phyloP scores from a whole-genome alignment of 2,329 filamentous ascomycete species.

The Penicillium griseofulvum region DNA sequence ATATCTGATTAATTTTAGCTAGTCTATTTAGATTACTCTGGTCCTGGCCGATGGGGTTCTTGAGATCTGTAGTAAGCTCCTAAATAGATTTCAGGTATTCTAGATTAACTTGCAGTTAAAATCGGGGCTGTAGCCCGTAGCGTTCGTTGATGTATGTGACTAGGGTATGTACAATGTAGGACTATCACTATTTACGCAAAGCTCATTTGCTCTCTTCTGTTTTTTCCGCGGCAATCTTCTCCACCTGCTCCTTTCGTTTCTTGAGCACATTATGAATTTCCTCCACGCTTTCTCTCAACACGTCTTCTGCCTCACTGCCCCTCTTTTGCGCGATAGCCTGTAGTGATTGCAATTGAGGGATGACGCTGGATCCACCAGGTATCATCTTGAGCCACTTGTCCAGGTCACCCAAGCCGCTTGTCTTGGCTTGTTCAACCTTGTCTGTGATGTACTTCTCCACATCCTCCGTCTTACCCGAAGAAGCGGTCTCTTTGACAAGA shows the following conservation, averaged over 20 bases:
- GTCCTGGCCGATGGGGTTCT: too few species aligned
- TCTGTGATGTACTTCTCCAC: conserved; percentile 62
- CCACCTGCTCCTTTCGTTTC: conserved; percentile 21
- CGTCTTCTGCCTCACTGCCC: conserved; percentile 64
- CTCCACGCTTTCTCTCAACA: conserved; percentile 64
- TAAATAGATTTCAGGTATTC: too few species aligned
- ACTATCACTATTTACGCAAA: too few species aligned
- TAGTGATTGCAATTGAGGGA: conserved; percentile 65
- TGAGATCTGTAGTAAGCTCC: too few species aligned
- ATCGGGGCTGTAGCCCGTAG: too few species aligned
- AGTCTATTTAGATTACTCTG: too few species aligned
- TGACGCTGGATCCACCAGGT: conserved; percentile 62
- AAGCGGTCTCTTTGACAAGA: conserved; percentile 59
- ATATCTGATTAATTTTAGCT: too few species aligned
- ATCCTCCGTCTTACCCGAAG: conserved; percentile 59
- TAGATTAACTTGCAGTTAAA: too few species aligned
- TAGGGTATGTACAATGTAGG: too few species aligned
- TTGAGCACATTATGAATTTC: conserved; percentile 21
- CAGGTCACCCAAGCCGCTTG: conserved; percentile 50
- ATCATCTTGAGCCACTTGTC: conserved; percentile 66
- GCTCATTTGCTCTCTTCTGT: too few species aligned
- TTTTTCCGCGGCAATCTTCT: conserved; percentile 15
- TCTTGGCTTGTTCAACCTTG: conserved; percentile 59
- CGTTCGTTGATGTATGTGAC: too few species aligned
- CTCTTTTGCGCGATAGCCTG: conserved; percentile 65